These are phyloP conservation scores for Backusella sp. DNA, from an alignment of 192 early-diverging fungal genomes.

Conservation along the genomic window DNA sequence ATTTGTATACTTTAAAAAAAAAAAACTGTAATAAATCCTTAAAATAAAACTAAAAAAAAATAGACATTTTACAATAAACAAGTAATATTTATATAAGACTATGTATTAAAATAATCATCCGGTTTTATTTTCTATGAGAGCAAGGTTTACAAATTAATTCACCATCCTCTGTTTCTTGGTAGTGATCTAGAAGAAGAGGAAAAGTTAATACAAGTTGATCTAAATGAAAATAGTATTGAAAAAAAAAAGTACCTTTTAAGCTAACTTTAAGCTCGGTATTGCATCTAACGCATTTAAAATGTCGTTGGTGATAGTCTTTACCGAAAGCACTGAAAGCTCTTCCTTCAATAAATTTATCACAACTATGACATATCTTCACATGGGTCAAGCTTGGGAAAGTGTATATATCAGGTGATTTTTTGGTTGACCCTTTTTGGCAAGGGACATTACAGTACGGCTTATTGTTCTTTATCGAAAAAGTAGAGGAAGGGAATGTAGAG, in stretches of 20 bases:
- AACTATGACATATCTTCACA: constrained; percentile 20
- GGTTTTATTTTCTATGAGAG: constrained; percentile 15
- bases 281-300: constrained; percentile 34
- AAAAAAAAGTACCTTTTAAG: constrained; percentile 26
- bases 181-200: constrained; percentile 15
- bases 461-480: constrained; percentile 6
- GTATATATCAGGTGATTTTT: neutral
- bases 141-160: constrained; percentile 24
- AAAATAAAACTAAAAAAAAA: neutral
- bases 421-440: neutral
- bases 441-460: constrained; percentile 14
- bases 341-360: constrained; percentile 22
- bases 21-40: neutral
- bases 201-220: neutral
- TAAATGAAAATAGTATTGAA: neutral
- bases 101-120: neutral
- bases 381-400: neutral
- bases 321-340: constrained; percentile 26
- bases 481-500: neutral
- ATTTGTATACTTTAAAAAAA: neutral
- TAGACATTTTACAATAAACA: neutral
- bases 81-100: neutral
- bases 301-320: constrained; percentile 31
- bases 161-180: constrained; percentile 14
- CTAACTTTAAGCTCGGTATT: constrained; percentile 18